phyloP scores from a whole-genome alignment of 331 rosid genomes.

The Quercus phellos region DNA sequence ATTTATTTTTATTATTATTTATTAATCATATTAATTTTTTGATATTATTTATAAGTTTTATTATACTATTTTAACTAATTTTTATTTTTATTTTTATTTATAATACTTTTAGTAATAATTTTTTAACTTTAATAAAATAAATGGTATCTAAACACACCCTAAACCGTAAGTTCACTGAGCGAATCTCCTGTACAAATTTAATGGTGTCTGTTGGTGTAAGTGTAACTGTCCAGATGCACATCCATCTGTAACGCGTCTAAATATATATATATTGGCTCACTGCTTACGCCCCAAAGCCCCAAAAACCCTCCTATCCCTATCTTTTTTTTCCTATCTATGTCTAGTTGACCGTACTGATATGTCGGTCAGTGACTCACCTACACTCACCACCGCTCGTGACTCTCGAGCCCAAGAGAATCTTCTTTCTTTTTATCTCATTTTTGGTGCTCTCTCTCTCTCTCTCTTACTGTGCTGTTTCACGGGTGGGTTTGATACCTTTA shows the following conservation, averaged over 20 bases:
- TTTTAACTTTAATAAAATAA: no score
- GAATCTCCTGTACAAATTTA: no score
- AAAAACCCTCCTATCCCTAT: not conserved
- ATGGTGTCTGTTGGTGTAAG: no score
- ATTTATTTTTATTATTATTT: no score
- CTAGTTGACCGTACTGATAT: not conserved
- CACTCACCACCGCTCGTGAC: not conserved
- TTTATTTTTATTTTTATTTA: no score
- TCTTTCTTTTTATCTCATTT: not conserved
- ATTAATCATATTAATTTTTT: no score
- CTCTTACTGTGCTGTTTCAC: not conserved
- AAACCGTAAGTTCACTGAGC: no score
- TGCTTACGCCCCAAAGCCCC: not conserved
- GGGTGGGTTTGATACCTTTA: not conserved
- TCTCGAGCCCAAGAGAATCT: slow-evolving; percentile 1
- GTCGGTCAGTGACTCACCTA: slow-evolving; percentile 4
- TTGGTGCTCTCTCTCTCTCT: not conserved
- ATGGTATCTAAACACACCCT: accelerated
- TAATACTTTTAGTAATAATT: no score
- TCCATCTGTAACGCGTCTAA: not conserved
- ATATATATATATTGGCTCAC: no score
- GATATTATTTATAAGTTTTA: accelerated
- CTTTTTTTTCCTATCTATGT: not conserved
- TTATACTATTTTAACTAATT: no score
- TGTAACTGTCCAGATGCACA: not conserved